Evolutionary conservation across 2,329 filamentous ascomycete genomes (phyloP).

Genomic region (Cercospora zeina): DNA sequence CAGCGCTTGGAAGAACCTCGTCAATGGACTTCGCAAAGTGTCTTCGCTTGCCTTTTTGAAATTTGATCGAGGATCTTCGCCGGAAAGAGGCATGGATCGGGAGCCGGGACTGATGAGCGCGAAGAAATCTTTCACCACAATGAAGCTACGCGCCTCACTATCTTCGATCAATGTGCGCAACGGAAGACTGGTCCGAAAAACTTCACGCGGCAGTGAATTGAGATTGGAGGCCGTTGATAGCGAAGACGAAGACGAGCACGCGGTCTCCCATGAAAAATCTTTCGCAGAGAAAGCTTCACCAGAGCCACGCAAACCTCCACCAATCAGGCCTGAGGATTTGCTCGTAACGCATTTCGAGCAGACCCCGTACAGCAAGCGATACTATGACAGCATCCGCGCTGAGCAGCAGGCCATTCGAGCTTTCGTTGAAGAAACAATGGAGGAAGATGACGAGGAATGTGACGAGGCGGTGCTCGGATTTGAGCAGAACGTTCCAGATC

Average conservation of each 20-base stretch:
- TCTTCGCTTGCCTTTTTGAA: slow-evolving; percentile 8
- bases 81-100: neutral
- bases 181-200: slow-evolving; percentile 12
- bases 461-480: slow-evolving; percentile 34
- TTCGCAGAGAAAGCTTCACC: neutral
- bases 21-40: slow-evolving; percentile 19
- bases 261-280: slow-evolving; percentile 1
- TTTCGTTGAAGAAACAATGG: slow-evolving; percentile 32
- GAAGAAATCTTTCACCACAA: slow-evolving; percentile 17
- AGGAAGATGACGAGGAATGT: slow-evolving; percentile 29
- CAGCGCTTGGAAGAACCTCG: slow-evolving; percentile 18
- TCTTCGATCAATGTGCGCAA: slow-evolving; percentile 21
- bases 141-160: slow-evolving; percentile 10
- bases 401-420: slow-evolving; percentile 32
- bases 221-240: neutral
- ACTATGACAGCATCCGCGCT: slow-evolving; percentile 34
- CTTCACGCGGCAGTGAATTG: neutral
- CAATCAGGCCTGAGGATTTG: slow-evolving; percentile 22
- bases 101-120: neutral
- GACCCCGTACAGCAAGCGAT: slow-evolving; percentile 38
- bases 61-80: neutral
- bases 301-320: neutral
- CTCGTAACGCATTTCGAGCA: slow-evolving; percentile 37
- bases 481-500: slow-evolving; percentile 46
- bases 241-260: neutral